Percentiles rank a stretch among this genome's conserved stretches.
These are phyloP conservation scores for Yamadazyma diospyri DNA, from an alignment of 1,139 yeast species.

Conservation along the genomic window DNA sequence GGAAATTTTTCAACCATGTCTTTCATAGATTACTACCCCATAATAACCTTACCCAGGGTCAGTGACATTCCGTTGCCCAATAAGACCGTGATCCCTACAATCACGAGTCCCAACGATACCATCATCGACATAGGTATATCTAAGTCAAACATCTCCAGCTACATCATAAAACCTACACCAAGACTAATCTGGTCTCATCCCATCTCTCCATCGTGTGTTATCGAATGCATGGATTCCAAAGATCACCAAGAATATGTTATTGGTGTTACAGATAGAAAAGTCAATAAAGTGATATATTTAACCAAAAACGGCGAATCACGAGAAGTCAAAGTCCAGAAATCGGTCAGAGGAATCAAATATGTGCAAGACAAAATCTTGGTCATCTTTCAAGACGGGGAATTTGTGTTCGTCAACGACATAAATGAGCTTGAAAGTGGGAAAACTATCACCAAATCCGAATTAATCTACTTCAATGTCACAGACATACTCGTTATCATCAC, in stretches of 20 bases:
- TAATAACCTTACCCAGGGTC: constrained; percentile 40
- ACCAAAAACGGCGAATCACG: constrained; percentile 28
- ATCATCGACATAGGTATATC: constrained; percentile 63
- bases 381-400: constrained; percentile 41
- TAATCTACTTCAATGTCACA: constrained; percentile 7
- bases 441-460: constrained; percentile 2
- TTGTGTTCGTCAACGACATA: constrained; percentile 28
- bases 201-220: constrained; percentile 56
- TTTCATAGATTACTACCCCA: constrained; percentile 36
- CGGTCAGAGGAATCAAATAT: constrained; percentile 36
- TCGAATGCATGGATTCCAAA: constrained; percentile 42
- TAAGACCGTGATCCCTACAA: constrained; percentile 30
- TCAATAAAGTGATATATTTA: constrained; percentile 29
- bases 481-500: constrained; percentile 25
- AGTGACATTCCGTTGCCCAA: constrained; percentile 30
- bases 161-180: constrained; percentile 77
- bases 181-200: constrained; percentile 72
- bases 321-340: constrained; percentile 15
- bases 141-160: constrained; percentile 71
- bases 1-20: constrained; percentile 16
- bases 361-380: constrained; percentile 29
- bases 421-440: constrained; percentile 4
- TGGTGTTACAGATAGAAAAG: constrained; percentile 48
- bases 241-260: constrained; percentile 31
- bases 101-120: constrained; percentile 22